Evolutionary conservation across 495 filamentous ascomycete species (phyloP), one percentile per base, ranked within the genome.

Genomic region (Sordaria brevicollis): DNA sequence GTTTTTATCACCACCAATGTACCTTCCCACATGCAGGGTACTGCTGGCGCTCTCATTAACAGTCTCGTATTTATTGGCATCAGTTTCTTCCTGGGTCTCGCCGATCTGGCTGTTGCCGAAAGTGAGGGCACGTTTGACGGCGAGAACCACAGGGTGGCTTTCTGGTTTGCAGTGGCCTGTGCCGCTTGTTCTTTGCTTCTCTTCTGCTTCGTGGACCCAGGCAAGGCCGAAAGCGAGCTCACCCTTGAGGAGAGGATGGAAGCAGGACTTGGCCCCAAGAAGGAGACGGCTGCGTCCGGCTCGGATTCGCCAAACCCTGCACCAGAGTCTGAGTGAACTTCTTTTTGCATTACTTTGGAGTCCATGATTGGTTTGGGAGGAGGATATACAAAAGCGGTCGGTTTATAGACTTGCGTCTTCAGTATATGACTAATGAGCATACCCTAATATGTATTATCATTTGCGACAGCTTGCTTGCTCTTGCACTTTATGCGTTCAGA

Each of bases 1-100:
- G 88, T 96, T 65, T 96, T 95, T 76, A 90, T 94, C 76, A 93
- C 91, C 0, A 92, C 90, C 1, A 86, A 85, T 5, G 81, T 95
- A 73, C 90, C 92, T 0, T 83, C 85, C 41, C 81, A 85, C 9
- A 84, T 87, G 43, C 93, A 96, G 76, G 92, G 91, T 1, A 82
- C 93, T 0, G 92, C 92, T 0, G 93, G 93, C 0, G 92, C 89
- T 0, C 76, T 84, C 11, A 81, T 84, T 43, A 83, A 83, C 74
- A 81, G 82, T 66, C 68, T 86, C 4, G 65, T 94, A 35, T 90
- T 92, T 71, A 81, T 96, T n/a, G 92, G 91, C n/a, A 93, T 95
- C 70, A 90, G 91, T 1, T 88, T 95, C 67, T 90, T 89, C 79
- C 83, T 96, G 5, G 91, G 89, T 0, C 85, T 96, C 62, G 91